A percentile compares a stretch with the other conserved stretches of the same genome.
Evolutionary conservation across 257 asterid genomes (phyloP).

Genomic region (Solanum habrochaites): DNA sequence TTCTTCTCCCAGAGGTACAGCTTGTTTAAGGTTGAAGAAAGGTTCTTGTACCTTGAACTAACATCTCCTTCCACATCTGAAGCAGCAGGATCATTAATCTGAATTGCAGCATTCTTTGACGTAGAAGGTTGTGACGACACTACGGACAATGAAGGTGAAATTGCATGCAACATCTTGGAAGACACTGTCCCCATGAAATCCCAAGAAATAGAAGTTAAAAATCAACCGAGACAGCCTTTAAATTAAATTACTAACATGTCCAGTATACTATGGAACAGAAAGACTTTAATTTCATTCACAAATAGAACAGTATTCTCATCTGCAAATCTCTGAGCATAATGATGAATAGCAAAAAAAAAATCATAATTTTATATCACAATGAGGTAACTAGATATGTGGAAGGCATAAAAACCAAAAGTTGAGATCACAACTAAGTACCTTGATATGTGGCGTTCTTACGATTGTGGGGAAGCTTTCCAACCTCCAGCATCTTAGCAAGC

Average conservation of each 20-base stretch:
- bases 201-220: background rate
- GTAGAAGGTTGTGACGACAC: slow-evolving; percentile 60
- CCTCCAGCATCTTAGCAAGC: slow-evolving; percentile 74
- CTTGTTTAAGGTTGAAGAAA: slow-evolving; percentile 86
- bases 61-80: slow-evolving; percentile 45
- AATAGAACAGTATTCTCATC: background rate
- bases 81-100: slow-evolving; percentile 32
- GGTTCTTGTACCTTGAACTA: slow-evolving; percentile 51
- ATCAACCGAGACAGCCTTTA: slow-evolving; percentile 1
- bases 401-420: background rate
- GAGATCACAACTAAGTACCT: slow-evolving; percentile 22
- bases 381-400: background rate
- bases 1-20: slow-evolving; percentile 95
- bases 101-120: slow-evolving; percentile 28
- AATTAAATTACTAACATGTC: background rate
- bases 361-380: background rate
- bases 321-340: background rate
- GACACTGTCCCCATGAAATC: slow-evolving; percentile 40
- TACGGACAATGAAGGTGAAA: slow-evolving; percentile 28
- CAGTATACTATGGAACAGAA: background rate
- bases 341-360: background rate
- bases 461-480: slow-evolving; percentile 73
- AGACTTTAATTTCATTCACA: background rate
- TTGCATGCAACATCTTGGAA: slow-evolving; percentile 62
- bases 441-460: slow-evolving; percentile 62